Percentiles rank a stretch among this genome's conserved stretches.
Conservation (phyloP, 2,329 filamentous ascomycete genomes). For the Fusarium dlaminii region DNA sequence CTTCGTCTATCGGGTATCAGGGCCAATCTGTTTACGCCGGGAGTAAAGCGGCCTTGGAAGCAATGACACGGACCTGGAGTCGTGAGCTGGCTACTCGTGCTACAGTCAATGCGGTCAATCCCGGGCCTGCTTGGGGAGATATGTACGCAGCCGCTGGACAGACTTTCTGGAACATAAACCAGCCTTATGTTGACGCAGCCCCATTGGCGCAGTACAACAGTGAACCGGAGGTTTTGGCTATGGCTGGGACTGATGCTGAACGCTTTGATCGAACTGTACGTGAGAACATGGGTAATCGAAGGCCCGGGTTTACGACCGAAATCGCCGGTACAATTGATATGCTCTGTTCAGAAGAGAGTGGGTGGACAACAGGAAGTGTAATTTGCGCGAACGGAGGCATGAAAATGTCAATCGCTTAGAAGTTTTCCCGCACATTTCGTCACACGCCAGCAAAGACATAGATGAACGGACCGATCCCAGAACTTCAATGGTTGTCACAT, state of each 20-base stretch:
- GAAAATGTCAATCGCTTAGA: conserved; percentile 51
- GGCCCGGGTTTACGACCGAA: conserved; percentile 57
- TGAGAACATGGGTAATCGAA: conserved; percentile 46
- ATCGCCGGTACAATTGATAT: conserved; percentile 76
- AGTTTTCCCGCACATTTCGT: neutral
- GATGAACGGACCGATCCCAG: neutral
- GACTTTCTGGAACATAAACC: conserved; percentile 51
- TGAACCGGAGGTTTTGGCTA: conserved; percentile 43
- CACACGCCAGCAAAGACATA: neutral
- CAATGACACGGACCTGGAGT: conserved; percentile 68
- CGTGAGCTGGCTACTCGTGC: conserved; percentile 63
- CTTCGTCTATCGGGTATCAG: conserved; percentile 62
- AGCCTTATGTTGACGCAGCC: conserved; percentile 50
- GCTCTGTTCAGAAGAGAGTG: conserved; percentile 72
- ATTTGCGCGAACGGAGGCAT: conserved; percentile 74
- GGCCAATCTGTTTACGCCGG: conserved; percentile 67
- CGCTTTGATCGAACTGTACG: conserved; percentile 48
- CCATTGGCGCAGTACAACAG: conserved; percentile 49
- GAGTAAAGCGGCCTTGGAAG: conserved; percentile 67
- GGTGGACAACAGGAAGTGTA: conserved; percentile 76
- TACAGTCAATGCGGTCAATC: conserved; percentile 68
- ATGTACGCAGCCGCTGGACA: conserved; percentile 57
- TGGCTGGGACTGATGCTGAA: conserved; percentile 45
- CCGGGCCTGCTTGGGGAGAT: conserved; percentile 63
- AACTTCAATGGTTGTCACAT: conserved; percentile 6